Evolutionary conservation across 345 rosid genomes (phyloP), one percentile per base, ranked within the genome.

Genomic region (Dipteronia sinensis): DNA sequence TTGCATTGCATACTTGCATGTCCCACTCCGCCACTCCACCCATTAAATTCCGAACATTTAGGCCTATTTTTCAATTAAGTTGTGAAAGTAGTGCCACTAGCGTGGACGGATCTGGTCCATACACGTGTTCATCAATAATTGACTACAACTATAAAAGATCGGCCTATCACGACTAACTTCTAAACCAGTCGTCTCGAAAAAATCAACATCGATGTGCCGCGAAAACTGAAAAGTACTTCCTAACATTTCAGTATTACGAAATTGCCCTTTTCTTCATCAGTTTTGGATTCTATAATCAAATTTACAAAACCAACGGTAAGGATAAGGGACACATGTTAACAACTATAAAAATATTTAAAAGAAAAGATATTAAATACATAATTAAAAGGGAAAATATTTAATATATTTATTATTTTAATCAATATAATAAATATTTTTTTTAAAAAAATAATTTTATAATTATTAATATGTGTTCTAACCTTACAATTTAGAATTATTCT

Each of bases 121-220:
- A 53, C 87, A 86, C 75, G 76, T 78, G 82, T 10, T 63, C 0
- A 0, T 7, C n/a, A 42, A 40, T 22, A 7, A 75, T 59, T 75
- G 78, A 58, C 8, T 1, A 2, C 7, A 1, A 38, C 58, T 29
- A 4, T 15, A 67, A 78, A 73, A 76, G 1, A 77, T 77, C 83
- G 69, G 61, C 82, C 74, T 49, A 75, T 75, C 55, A 34, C 49
- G 19, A n/a, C 20, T 2, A 17, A 55, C 76, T 23, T 12, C 53
- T 22, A 25, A 58, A 2, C 81, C 58, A 65, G 63, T 16, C 74
- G 17, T 46, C 77, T 72, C 34, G 20, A 25, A 58, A 34, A 27
- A 9, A 67, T 74, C 86, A 53, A 22, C 76, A 29, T 74, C 81
- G 77, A 69, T 77, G 20, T 68, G 86, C 79, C 85, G 73, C 84